A percentile compares a stretch with the other conserved stretches of the same genome.
These are phyloP conservation scores for Leptodermis oblonga DNA, from an alignment of 257 asterid genomes.

Conservation along the genomic window DNA sequence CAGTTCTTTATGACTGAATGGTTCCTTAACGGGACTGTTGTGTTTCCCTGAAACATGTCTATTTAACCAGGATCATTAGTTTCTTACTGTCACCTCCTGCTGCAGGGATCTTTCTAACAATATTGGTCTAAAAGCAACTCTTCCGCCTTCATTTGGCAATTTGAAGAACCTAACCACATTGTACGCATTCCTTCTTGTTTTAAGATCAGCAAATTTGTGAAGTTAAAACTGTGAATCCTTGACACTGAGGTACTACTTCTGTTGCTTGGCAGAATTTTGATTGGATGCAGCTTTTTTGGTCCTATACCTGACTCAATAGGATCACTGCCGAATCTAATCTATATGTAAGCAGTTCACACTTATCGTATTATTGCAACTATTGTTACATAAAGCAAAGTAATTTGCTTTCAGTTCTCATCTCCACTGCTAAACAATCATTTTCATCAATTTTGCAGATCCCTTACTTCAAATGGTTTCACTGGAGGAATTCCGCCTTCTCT, in stretches of 20 bases:
- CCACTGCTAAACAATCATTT: background rate
- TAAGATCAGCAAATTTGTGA: slow-evolving; percentile 2
- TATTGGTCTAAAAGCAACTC: slow-evolving; percentile 58
- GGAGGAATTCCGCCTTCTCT: slow-evolving; percentile 76
- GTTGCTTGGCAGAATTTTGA: slow-evolving; percentile 58
- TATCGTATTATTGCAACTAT: background rate
- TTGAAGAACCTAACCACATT: slow-evolving; percentile 59
- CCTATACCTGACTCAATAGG: slow-evolving; percentile 81
- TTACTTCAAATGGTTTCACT: slow-evolving; percentile 59
- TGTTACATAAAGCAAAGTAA: no score
- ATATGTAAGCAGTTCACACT: slow-evolving; percentile 47
- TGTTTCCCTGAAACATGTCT: background rate
- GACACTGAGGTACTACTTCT: background rate
- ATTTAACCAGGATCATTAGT: background rate
- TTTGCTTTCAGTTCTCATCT: background rate
- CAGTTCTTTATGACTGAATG: background rate
- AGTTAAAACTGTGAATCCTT: slow-evolving; percentile 8
- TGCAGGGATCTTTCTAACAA: slow-evolving; percentile 94
- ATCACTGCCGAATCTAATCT: slow-evolving; percentile 64
- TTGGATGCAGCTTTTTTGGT: slow-evolving; percentile 83
- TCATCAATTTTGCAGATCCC: slow-evolving; percentile 36
- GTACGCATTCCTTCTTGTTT: slow-evolving; percentile 36
- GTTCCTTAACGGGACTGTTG: no score
- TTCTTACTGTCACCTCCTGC: slow-evolving; percentile 13
- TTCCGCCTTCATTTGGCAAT: slow-evolving; percentile 71